Base-by-base conservation (phyloP, 129 eudicot genomes). In the Tagetes patula region DNA sequence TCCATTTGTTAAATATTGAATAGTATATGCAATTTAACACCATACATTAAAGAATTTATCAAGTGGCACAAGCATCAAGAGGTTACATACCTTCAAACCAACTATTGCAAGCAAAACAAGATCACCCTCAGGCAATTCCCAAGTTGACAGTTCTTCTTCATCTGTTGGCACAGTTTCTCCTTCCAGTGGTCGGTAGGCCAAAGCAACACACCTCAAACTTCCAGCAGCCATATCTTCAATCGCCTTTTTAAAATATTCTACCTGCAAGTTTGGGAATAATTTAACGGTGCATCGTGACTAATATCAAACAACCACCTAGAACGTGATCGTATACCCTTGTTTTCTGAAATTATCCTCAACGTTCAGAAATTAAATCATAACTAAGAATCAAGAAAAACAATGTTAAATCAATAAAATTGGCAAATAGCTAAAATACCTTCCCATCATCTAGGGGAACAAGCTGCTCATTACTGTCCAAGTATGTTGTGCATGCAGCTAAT, bases 141-240 rank as follows among this genome's bases (percentile, higher is more conserved):
- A 93, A 5, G 75, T 77, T 8, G 82, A 67, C 52, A 89, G 76
- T 78, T 82, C 90, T 70, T 85, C 96, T 42, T 89, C 98, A 71
- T 59, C 85, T 20, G 84, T 77, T 20, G 98, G 96, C 60, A 93
- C 87, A 39, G 74, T 75, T 39, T 85, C 87, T 30, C 40, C 20
- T 54, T 82, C 74, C 75, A 79, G 78, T 41, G 86, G 80, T 65
- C 83, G 76, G 77, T 82, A 93, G 37, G 98, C 98, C 55, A 93
- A 39, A 39, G 96, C 96, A 78, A 93, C 95, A 85, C 98, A 93
- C 7, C 98, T 88, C 81, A 93, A 60, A 75, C 96, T 90, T 75
- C 83, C 48, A 3, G 67, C 69, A 68, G 98, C 96, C 98, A 93
- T 93, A 72, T 93, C 91, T 31, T 83, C 91, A 62, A 93, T 93